Evolutionary conservation across 1,139 yeast genomes (phyloP).

Genomic region (Pichia sp.): DNA sequence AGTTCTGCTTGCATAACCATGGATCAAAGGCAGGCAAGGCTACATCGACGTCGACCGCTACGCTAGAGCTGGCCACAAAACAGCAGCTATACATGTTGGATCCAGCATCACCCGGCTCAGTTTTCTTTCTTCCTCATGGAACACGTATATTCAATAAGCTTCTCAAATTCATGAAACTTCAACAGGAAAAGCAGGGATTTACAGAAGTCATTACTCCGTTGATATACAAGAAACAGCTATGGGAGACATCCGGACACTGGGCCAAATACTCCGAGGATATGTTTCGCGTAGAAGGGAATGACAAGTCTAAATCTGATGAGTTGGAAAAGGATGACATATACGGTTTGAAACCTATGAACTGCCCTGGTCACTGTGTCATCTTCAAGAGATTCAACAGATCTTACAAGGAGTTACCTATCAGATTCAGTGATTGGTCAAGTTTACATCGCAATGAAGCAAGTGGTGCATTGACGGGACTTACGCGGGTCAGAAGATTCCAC

Average conservation of each 20-base stretch:
- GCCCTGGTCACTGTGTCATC: slow-evolving; percentile 95
- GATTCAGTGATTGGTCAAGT: slow-evolving; percentile 90
- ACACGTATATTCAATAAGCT: slow-evolving; percentile 78
- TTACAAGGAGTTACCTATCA: slow-evolving; percentile 81
- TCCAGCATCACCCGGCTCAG: slow-evolving; percentile 78
- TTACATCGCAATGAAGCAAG: slow-evolving; percentile 93
- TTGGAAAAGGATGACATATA: slow-evolving; percentile 37
- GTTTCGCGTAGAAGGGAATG: slow-evolving; percentile 71
- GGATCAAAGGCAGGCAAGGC: neutral
- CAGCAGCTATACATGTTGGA: slow-evolving; percentile 78
- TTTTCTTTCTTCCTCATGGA: slow-evolving; percentile 89
- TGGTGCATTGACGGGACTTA: slow-evolving; percentile 91
- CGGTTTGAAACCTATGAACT: slow-evolving; percentile 96
- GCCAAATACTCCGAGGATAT: slow-evolving; percentile 90
- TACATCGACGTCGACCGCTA: slow-evolving; percentile 32
- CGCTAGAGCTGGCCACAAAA: slow-evolving; percentile 50
- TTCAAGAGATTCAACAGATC: slow-evolving; percentile 81
- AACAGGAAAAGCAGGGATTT: slow-evolving; percentile 76
- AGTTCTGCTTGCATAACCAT: slow-evolving; percentile 12
- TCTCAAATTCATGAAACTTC: slow-evolving; percentile 76
- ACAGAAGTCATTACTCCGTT: slow-evolving; percentile 93
- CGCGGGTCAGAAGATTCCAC: slow-evolving; percentile 93
- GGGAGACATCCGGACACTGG: slow-evolving; percentile 97
- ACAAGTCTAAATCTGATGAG: slow-evolving; percentile 26
- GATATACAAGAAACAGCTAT: slow-evolving; percentile 75